Evolutionary conservation across 1,139 yeast genomes (phyloP).

Genomic region (Williopsis jadinii): DNA sequence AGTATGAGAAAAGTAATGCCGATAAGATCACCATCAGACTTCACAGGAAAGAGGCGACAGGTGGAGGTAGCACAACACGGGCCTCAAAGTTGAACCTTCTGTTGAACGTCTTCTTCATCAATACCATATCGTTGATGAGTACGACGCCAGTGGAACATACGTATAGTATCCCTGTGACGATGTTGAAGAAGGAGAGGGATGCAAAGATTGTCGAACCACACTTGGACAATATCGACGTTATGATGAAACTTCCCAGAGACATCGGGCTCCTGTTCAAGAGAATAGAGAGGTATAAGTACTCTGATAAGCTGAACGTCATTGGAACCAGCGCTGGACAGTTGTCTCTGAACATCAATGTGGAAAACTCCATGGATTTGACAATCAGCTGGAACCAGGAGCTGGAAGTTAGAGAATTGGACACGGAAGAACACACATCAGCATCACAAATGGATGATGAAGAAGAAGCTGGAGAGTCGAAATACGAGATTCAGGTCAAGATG

Average conservation of each 20-base stretch:
- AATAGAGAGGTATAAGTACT: conserved; percentile 47
- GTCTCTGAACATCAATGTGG: conserved; percentile 47
- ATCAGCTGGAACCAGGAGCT: conserved; percentile 48
- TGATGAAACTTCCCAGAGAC: conserved; percentile 43
- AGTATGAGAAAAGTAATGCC: conserved; percentile 46
- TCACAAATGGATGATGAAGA: conserved; percentile 2
- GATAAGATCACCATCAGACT: conserved; percentile 46
- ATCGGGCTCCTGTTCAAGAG: conserved; percentile 43
- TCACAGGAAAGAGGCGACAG: conserved; percentile 31
- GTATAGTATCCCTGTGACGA: conserved; percentile 50
- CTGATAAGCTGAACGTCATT: conserved; percentile 26
- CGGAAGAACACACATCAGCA: neutral
- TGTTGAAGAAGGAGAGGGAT: conserved; percentile 41
- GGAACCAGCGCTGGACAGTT: conserved; percentile 30
- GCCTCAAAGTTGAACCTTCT: conserved; percentile 40
- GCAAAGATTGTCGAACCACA: conserved; percentile 42
- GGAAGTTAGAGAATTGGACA: conserved; percentile 20
- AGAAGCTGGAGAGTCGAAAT: conserved; percentile 19
- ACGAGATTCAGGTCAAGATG: conserved; percentile 38
- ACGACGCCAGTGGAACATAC: conserved; percentile 40
- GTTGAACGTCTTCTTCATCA: conserved; percentile 43
- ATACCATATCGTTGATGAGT: conserved; percentile 23
- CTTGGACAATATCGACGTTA: conserved; percentile 38
- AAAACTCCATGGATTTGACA: conserved; percentile 41
- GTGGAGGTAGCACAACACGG: conserved; percentile 5